phyloP scores from a whole-genome alignment of 139 green algal genomes.

The Axilococcus clingmanii region DNA sequence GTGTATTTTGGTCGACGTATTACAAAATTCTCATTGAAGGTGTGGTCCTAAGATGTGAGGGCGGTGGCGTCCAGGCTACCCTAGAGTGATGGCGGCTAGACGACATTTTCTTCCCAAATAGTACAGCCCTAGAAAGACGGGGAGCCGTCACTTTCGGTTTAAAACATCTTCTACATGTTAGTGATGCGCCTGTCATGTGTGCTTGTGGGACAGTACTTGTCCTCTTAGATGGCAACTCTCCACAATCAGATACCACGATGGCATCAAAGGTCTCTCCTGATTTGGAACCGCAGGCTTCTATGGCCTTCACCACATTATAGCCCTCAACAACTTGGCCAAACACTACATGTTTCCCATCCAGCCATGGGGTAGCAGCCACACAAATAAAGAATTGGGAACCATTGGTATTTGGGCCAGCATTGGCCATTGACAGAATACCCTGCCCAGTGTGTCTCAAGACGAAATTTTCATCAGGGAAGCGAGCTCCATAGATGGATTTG shows the following conservation, averaged over 20 bases:
- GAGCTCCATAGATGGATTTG: constrained; percentile 70
- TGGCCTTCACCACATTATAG: constrained; percentile 66
- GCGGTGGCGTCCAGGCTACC: no score
- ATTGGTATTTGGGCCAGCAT: constrained; percentile 76
- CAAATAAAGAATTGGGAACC: constrained; percentile 78
- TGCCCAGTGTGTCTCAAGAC: constrained; percentile 63
- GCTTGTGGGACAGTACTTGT: background rate
- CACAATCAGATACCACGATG: constrained; percentile 54
- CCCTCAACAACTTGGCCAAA: constrained; percentile 69
- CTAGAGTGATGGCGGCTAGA: no score
- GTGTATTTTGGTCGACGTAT: no score
- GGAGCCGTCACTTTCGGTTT: background rate
- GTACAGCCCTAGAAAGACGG: background rate
- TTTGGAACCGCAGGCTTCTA: constrained; percentile 62
- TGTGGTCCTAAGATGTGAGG: no score
- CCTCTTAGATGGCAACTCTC: constrained; percentile 8
- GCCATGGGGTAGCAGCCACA: constrained; percentile 16
- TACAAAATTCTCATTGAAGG: no score
- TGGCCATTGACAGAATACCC: constrained; percentile 65
- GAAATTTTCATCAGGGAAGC: constrained; percentile 80
- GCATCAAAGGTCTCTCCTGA: constrained; percentile 51
- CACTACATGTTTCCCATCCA: constrained; percentile 67
- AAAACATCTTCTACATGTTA: background rate
- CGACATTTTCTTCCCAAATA: background rate
- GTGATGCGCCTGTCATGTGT: no score